Evolutionary conservation across 768 basidiomycete genomes (phyloP).

Genomic region (Podaxis pistillaris): DNA sequence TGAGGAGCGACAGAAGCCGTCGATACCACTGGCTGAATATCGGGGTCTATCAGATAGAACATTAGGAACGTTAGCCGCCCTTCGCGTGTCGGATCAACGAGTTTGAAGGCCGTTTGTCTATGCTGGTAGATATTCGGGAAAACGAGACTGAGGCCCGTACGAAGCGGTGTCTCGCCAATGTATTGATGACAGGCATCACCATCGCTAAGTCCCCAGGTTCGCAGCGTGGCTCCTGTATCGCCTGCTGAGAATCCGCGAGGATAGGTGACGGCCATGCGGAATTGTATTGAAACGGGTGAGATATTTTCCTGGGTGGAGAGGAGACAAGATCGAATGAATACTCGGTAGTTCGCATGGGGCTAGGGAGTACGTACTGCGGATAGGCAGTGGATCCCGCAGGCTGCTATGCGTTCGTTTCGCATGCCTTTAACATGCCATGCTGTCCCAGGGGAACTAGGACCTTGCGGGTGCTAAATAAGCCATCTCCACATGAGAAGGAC

Average conservation of each 20-base stretch:
- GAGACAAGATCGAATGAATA: slow-evolving; percentile 1
- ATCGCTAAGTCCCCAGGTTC: slow-evolving; percentile 49
- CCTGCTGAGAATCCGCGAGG: slow-evolving; percentile 43
- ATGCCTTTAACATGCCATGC: slow-evolving; percentile 54
- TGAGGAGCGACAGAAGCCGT: slow-evolving; percentile 49
- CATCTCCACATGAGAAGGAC: not conserved
- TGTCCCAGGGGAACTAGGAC: slow-evolving; percentile 30
- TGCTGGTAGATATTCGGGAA: slow-evolving; percentile 63
- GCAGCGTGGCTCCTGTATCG: slow-evolving; percentile 43
- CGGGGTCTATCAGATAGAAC: slow-evolving; percentile 51
- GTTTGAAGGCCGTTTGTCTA: slow-evolving; percentile 34
- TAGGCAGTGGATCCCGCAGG: slow-evolving; percentile 41
- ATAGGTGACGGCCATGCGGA: slow-evolving; percentile 51
- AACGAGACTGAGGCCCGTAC: slow-evolving; percentile 36
- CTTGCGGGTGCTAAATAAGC: slow-evolving; percentile 26
- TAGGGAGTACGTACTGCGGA: slow-evolving; percentile 31
- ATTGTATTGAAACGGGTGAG: slow-evolving; percentile 31
- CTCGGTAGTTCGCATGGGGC: not conserved
- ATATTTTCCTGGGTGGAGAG: slow-evolving; percentile 40
- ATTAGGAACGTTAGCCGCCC: slow-evolving; percentile 43
- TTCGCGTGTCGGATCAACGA: slow-evolving; percentile 36
- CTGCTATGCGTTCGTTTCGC: slow-evolving; percentile 50
- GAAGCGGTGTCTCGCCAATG: slow-evolving; percentile 38
- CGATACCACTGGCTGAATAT: slow-evolving; percentile 37
- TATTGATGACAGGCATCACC: slow-evolving; percentile 49